A percentile compares a stretch with the other conserved stretches of the same genome.
phyloP scores from a whole-genome alignment of 2,329 filamentous ascomycete genomes.

The Falciphora oryzae region DNA sequence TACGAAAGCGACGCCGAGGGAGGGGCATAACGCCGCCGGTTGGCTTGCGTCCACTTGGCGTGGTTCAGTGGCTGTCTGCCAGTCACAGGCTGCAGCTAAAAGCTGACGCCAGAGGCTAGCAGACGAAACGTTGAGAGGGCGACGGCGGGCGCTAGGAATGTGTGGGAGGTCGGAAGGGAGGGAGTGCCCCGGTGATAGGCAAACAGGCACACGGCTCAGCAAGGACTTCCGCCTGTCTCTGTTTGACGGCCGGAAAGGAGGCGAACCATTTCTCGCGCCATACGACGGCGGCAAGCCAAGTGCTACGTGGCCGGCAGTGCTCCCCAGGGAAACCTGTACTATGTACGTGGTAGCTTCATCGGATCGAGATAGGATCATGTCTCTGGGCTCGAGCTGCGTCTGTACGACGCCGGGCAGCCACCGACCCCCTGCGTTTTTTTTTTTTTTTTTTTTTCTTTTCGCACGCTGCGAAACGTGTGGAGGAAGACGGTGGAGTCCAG shows the following conservation, averaged over 20 bases:
- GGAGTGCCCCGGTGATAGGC: too few relatives aligned
- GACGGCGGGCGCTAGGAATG: neutral
- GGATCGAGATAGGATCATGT: neutral
- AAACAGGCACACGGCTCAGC: neutral
- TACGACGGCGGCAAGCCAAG: neutral
- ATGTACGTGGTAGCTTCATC: neutral
- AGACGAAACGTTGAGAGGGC: neutral
- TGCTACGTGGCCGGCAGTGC: neutral
- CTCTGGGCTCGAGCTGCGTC: neutral
- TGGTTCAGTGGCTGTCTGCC: neutral
- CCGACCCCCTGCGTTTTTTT: neutral
- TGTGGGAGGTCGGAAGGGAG: neutral
- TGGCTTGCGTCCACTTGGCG: neutral
- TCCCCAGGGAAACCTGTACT: neutral
- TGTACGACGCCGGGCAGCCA: neutral
- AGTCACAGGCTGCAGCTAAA: neutral
- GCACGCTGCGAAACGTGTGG: neutral
- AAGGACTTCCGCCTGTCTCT: neutral
- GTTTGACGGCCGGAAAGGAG: neutral
- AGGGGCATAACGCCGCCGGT: neutral
- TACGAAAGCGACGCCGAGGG: neutral
- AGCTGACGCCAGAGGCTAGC: neutral
- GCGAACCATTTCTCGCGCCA: neutral
- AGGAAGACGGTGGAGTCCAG: neutral
- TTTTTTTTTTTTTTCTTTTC: neutral